Conservation (phyloP, 176 grass and related monocot species). For the Avena atlantica region DNA sequence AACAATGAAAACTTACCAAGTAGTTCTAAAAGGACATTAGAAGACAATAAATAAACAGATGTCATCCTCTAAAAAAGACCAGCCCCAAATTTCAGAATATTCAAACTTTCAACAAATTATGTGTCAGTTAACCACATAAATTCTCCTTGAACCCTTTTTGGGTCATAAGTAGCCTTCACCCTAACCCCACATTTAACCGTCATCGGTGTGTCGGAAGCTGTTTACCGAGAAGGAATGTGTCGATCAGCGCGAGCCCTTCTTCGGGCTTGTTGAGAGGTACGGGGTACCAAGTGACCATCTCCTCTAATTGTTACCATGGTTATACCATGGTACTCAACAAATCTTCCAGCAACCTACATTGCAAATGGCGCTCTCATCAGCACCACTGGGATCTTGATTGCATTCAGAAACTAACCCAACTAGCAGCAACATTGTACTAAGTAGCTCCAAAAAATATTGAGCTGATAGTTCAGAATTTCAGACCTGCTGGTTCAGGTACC, state of each 20-base stretch:
- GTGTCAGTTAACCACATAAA: not conserved
- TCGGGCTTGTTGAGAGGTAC: conserved; percentile 87
- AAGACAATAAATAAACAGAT: not conserved
- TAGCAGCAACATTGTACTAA: not conserved
- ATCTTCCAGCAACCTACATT: conserved; percentile 84
- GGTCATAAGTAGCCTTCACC: not conserved
- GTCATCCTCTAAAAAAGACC: not conserved
- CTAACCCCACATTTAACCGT: not conserved
- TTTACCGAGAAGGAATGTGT: conserved; percentile 66
- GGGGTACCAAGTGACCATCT: conserved; percentile 86
- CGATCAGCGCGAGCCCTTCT: conserved; percentile 74
- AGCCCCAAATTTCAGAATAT: not conserved
- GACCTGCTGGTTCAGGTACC: conserved; percentile 87
- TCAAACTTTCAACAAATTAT: not conserved
- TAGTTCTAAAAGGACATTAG: not conserved
- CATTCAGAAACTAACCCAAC: not conserved
- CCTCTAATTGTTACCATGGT: conserved; percentile 90
- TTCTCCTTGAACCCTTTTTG: not conserved
- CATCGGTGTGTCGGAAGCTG: conserved; percentile 59
- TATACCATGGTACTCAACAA: conserved; percentile 78
- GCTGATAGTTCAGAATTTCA: conserved; percentile 31
- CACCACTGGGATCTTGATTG: not conserved
- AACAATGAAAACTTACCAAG: conserved; percentile 1
- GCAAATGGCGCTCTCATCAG: not conserved
- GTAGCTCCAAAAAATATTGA: not conserved